Conservation (phyloP, 495 filamentous ascomycete species). For the Podospora pseudopauciseta region DNA sequence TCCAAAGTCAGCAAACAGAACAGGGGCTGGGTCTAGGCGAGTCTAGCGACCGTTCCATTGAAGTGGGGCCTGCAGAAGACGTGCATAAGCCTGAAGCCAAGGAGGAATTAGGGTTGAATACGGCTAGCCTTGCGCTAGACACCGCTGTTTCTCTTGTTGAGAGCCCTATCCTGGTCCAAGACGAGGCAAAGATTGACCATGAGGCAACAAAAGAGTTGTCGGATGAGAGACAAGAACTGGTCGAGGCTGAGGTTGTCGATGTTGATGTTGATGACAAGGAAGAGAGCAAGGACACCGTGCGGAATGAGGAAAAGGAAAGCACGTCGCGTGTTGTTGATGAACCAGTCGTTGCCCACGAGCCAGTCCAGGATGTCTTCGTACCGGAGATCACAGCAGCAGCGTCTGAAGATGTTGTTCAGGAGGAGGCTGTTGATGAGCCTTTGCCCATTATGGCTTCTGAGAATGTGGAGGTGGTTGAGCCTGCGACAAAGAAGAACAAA, state of each 20-base stretch:
- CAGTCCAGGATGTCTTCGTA: not conserved
- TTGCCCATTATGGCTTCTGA: slow-evolving; percentile 4
- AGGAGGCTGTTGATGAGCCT: slow-evolving; percentile 7
- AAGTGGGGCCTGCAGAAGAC: slow-evolving; percentile 25
- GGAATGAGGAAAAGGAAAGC: not conserved
- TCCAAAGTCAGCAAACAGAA: slow-evolving; percentile 9
- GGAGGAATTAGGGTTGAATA: slow-evolving; percentile 33
- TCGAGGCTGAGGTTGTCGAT: not conserved
- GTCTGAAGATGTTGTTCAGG: slow-evolving; percentile 10
- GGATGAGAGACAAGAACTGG: not conserved
- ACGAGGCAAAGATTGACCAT: not conserved
- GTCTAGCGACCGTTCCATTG: slow-evolving; percentile 20
- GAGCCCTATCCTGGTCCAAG: slow-evolving; percentile 10
- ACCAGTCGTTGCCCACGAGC: not conserved
- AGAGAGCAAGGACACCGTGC: not conserved
- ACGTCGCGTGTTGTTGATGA: not conserved
- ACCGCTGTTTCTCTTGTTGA: slow-evolving; percentile 33
- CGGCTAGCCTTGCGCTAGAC: slow-evolving; percentile 25
- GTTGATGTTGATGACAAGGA: not conserved
- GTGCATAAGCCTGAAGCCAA: slow-evolving; percentile 23
- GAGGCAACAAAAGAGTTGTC: not conserved
- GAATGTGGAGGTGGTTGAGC: slow-evolving; percentile 9
- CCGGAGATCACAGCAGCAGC: not conserved
- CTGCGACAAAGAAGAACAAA: slow-evolving; percentile 19
- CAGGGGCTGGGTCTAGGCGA: slow-evolving; percentile 20